phyloP scores from a whole-genome alignment of 2,329 filamentous ascomycete genomes.

The Malbranchea zuffiana region DNA sequence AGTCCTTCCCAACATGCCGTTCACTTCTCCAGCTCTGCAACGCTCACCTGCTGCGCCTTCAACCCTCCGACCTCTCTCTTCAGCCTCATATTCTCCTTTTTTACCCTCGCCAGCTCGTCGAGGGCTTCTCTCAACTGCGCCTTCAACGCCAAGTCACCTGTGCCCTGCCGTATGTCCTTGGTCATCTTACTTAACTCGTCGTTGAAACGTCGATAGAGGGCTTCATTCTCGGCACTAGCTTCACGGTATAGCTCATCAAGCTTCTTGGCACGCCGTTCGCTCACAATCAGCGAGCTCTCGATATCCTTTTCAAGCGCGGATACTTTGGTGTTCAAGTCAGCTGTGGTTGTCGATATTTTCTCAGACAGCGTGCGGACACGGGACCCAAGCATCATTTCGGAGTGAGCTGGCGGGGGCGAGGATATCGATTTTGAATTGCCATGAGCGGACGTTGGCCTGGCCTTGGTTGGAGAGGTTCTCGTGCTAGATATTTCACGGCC shows the following conservation, averaged over 20 bases:
- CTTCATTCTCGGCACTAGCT: conserved; percentile 79
- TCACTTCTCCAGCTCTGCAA: not conserved
- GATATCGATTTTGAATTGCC: conserved; percentile 35
- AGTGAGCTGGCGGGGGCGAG: conserved; percentile 14
- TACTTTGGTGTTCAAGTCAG: conserved; percentile 51
- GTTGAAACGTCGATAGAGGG: conserved; percentile 85
- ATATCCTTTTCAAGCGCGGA: conserved; percentile 58
- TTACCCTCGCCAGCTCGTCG: conserved; percentile 65
- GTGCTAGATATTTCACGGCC: conserved; percentile 60
- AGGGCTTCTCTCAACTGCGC: conserved; percentile 58
- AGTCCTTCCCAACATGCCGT: not conserved
- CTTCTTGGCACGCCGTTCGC: conserved; percentile 66
- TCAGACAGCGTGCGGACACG: conserved; percentile 58
- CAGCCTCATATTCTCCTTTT: conserved; percentile 75
- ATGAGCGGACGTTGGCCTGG: conserved; percentile 27
- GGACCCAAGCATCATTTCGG: conserved; percentile 29
- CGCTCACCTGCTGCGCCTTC: conserved; percentile 38
- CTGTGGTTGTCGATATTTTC: conserved; percentile 49
- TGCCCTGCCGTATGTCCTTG: conserved; percentile 61
- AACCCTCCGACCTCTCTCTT: conserved; percentile 71
- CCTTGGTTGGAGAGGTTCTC: conserved; percentile 13
- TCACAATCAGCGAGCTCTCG: conserved; percentile 58
- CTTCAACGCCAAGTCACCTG: conserved; percentile 69
- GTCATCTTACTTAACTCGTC: conserved; percentile 77
- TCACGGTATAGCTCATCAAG: conserved; percentile 86